phyloP scores from a whole-genome alignment of 352 stramenopile species.

The Globisporangium viniferum region DNA sequence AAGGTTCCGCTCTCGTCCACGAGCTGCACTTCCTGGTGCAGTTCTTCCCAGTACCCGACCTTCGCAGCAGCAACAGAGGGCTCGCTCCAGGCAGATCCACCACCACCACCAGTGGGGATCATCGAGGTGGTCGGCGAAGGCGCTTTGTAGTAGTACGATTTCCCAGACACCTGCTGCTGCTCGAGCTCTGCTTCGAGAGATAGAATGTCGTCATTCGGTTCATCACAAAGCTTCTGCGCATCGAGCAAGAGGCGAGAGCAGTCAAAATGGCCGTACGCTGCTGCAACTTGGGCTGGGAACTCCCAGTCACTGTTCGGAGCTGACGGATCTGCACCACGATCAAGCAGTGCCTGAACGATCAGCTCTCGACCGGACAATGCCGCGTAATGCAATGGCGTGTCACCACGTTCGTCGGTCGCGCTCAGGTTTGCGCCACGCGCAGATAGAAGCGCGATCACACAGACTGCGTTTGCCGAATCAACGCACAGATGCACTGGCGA shows the following conservation, averaged over 20 bases:
- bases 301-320: slow-evolving; percentile 63
- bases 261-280: slow-evolving; percentile 38
- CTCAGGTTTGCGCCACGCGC: slow-evolving; percentile 42
- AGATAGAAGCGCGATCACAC: slow-evolving; percentile 24
- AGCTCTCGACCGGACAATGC: slow-evolving; percentile 43
- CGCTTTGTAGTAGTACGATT: slow-evolving; percentile 19
- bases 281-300: slow-evolving; percentile 45
- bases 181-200: slow-evolving; percentile 32
- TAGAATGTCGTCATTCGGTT: not conserved
- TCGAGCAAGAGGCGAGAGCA: slow-evolving; percentile 43
- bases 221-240: slow-evolving; percentile 13
- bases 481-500: slow-evolving; percentile 42
- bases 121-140: slow-evolving; percentile 22
- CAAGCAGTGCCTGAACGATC: slow-evolving; percentile 37
- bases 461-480: slow-evolving; percentile 16
- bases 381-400: slow-evolving; percentile 67
- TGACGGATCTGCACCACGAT: slow-evolving; percentile 41
- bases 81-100: slow-evolving; percentile 1
- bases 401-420: slow-evolving; percentile 52
- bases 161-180: slow-evolving; percentile 29
- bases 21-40: slow-evolving; percentile 66
- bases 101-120: not conserved
- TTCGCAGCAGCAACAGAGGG: not conserved
- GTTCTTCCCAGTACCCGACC: slow-evolving; percentile 58
- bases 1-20: slow-evolving; percentile 73